Base-by-base conservation (phyloP, 192 early-diverging fungal species). In the Pilobolus umbonatus region DNA sequence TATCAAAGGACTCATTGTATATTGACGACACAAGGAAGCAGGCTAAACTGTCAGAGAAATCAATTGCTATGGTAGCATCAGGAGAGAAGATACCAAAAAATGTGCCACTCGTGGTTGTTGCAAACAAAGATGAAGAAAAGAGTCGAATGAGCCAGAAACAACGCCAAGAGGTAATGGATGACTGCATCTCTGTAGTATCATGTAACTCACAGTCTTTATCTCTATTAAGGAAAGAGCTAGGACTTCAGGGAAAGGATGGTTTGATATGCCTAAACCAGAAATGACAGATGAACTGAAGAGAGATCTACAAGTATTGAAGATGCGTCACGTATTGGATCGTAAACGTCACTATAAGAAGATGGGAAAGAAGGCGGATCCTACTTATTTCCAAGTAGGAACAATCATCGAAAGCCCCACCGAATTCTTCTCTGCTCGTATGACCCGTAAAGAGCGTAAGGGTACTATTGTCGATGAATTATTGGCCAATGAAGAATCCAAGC, bases 321-420 rank as follows among this genome's bases (percentile, higher is more conserved):
- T 88, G 57, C 83, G 96, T 48, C 82, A 85, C 64, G 93, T 89
- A 3, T 68, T 99, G 10, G 94, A 99, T 70, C 91, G 91, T 15
- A 98, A 94, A 71, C 80, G 88, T 28, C 90, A 91, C 61, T 98
- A 95, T 64, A 95, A 95, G 57, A 86, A 88, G 53, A 80, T 79
- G 45, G 85, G 83, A 32, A 80, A 80, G 47, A 64, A 74, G 19
- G 75, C 67, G 15, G 61, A 87, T 12, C 94, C 96, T 28, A 95
- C 92, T 62, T 91, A 89, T 67, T 96, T 99, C 79, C 91, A 98
- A 65, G 78, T 93, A 31, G 96, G 95, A n/a, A 96, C 91, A 0
- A 77, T 99, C 24, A 69, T 98, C 10, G 90, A 92, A 51, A 89
- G 87, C 7, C 83, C 90, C 21, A 85, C 88, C 1, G 94, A 97